phyloP scores from a whole-genome alignment of 192 early-diverging fungal genomes.

The Phlyctochytrium planicorne region DNA sequence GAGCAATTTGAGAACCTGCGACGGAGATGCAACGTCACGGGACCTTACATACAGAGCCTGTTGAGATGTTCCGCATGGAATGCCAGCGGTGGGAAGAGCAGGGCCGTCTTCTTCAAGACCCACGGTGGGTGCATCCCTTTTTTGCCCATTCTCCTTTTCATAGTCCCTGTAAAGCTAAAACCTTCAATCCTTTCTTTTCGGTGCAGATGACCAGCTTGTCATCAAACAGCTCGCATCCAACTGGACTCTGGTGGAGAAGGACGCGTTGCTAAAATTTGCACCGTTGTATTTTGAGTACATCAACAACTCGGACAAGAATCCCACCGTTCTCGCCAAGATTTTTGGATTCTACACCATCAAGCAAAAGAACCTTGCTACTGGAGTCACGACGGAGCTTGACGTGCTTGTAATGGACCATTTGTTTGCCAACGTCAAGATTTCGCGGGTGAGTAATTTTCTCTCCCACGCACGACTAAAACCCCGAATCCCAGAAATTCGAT shows the following conservation, averaged over 20 bases:
- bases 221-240: conserved; percentile 55
- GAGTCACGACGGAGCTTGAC: conserved; percentile 38
- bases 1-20: conserved; percentile 46
- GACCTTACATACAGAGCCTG: conserved; percentile 35
- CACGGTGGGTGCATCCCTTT: conserved; percentile 46
- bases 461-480: not conserved
- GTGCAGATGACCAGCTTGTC: conserved; percentile 51
- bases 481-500: conserved; percentile 61
- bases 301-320: conserved; percentile 30
- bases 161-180: not conserved
- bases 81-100: conserved; percentile 44
- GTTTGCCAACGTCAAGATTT: conserved; percentile 42
- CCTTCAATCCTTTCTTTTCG: not conserved
- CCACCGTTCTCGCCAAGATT: conserved; percentile 44
- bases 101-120: conserved; percentile 63
- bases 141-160: not conserved
- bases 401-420: conserved; percentile 56
- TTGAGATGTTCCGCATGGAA: conserved; percentile 44
- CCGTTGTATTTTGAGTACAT: conserved; percentile 53
- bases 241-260: conserved; percentile 50
- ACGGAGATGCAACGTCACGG: conserved; percentile 39
- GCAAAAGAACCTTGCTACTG: conserved; percentile 36
- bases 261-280: conserved; percentile 49
- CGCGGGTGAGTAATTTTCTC: conserved; percentile 41
- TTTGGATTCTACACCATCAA: conserved; percentile 54